Percentiles rank a stretch among this genome's conserved stretches.
phyloP scores from a whole-genome alignment of 2,329 filamentous ascomycete species.

The Penicillium sclerotiorum region DNA sequence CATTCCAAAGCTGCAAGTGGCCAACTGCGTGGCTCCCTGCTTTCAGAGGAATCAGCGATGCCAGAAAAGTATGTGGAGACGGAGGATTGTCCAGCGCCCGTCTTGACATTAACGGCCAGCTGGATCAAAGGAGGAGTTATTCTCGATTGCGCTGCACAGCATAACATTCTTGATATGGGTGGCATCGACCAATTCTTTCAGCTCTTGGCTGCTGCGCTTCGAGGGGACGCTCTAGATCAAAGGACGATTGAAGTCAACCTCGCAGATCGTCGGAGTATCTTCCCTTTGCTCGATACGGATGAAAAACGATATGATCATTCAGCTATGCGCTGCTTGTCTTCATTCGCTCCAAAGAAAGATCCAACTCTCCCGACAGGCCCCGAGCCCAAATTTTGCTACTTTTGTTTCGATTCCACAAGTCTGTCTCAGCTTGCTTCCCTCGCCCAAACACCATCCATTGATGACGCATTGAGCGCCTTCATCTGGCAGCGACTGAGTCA shows the following conservation, averaged over 20 bases:
- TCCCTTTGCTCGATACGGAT: conserved; percentile 1
- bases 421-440: conserved; percentile 17
- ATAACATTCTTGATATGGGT: conserved; percentile 35
- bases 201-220: conserved; percentile 25
- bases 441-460: conserved; percentile 24
- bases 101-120: conserved; percentile 8
- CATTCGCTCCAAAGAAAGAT: neutral
- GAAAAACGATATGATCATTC: conserved; percentile 4
- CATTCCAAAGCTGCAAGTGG: neutral
- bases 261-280: conserved; percentile 1
- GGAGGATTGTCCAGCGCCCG: conserved; percentile 2
- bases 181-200: conserved; percentile 27
- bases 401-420: conserved; percentile 19
- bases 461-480: conserved; percentile 39
- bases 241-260: conserved; percentile 13
- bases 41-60: conserved; percentile 7
- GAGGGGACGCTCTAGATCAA: conserved; percentile 13
- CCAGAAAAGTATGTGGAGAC: conserved; percentile 9
- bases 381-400: conserved; percentile 15
- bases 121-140: conserved; percentile 31
- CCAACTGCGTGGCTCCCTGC: neutral
- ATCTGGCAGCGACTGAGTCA: conserved; percentile 36
- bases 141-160: conserved; percentile 31
- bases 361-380: neutral
- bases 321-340: conserved; percentile 1